Evolutionary conservation across 176 grass and related monocot genomes (phyloP).

Genomic region (Elaeis guineensis): DNA sequence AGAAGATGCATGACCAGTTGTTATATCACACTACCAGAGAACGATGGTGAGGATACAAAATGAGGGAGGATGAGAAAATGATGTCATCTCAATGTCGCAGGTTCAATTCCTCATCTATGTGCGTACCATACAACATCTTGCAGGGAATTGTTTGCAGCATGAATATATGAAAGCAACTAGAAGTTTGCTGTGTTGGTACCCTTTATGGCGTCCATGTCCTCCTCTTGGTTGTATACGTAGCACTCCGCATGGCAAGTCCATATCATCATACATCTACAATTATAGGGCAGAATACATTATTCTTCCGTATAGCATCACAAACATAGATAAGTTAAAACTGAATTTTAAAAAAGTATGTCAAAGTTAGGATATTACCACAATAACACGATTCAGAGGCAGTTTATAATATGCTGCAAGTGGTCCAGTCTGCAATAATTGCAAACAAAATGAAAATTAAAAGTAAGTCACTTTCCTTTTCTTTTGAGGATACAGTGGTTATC

Average conservation of each 20-base stretch:
- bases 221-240: conserved; percentile 84
- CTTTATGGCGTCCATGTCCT: conserved; percentile 73
- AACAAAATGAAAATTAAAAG: not conserved
- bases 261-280: conserved; percentile 73
- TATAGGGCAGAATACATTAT: not conserved
- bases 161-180: too few species aligned
- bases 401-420: conserved; percentile 88
- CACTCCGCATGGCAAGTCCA: conserved; percentile 78
- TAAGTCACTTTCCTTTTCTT: not conserved
- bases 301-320: not conserved
- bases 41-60: too few species aligned
- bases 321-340: not conserved
- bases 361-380: conserved; percentile 46
- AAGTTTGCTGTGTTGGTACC: conserved; percentile 33
- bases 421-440: conserved; percentile 49
- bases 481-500: too few species aligned
- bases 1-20: too few species aligned
- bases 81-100: too few species aligned
- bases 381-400: conserved; percentile 57
- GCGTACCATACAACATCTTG: too few species aligned
- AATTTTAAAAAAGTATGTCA: conserved; percentile 16
- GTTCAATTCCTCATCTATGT: too few species aligned
- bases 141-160: too few species aligned
- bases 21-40: too few species aligned
- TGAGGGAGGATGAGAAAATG: too few species aligned